phyloP scores from a whole-genome alignment of 1,284 basidiomycete genomes.

The Fomes fomentarius region DNA sequence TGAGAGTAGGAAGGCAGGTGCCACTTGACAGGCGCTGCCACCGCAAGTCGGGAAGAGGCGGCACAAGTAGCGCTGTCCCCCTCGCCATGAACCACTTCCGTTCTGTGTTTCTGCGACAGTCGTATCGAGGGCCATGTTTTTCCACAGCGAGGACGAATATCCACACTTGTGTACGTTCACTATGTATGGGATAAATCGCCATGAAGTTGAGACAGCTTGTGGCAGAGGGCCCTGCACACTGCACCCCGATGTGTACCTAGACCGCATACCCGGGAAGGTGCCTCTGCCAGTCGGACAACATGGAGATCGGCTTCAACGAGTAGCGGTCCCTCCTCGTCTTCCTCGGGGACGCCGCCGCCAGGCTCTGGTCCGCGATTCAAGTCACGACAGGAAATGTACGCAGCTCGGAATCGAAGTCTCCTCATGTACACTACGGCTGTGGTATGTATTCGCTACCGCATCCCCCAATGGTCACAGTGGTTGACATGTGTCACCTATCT shows the following conservation, averaged over 20 bases:
- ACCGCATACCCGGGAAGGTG: not conserved
- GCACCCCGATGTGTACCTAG: slow-evolving; percentile 2
- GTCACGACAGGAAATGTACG: slow-evolving; percentile 40
- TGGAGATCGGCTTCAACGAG: slow-evolving; percentile 22
- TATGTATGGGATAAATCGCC: not conserved
- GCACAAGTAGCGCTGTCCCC: slow-evolving; percentile 6
- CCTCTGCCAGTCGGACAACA: slow-evolving; percentile 1
- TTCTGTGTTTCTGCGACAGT: slow-evolving; percentile 21
- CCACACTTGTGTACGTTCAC: slow-evolving; percentile 10
- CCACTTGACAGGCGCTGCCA: slow-evolving; percentile 2
- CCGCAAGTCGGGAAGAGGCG: slow-evolving; percentile 14
- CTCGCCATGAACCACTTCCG: slow-evolving; percentile 28
- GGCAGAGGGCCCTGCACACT: slow-evolving; percentile 12
- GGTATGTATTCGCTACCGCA: slow-evolving; percentile 45
- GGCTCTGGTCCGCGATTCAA: slow-evolving; percentile 20
- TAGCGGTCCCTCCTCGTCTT: slow-evolving; percentile 8
- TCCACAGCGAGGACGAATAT: slow-evolving; percentile 1
- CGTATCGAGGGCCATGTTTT: slow-evolving; percentile 10
- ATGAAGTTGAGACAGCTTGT: not conserved
- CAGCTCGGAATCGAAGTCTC: slow-evolving; percentile 68
- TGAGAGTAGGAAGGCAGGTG: too few relatives aligned
- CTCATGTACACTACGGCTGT: slow-evolving; percentile 82
- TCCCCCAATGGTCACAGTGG: not conserved
- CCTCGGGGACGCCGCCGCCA: slow-evolving; percentile 15
- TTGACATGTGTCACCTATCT: not conserved